Evolutionary conservation across 2,329 filamentous ascomycete species (phyloP).

Genomic region (Trichoderma cornu-damae): DNA sequence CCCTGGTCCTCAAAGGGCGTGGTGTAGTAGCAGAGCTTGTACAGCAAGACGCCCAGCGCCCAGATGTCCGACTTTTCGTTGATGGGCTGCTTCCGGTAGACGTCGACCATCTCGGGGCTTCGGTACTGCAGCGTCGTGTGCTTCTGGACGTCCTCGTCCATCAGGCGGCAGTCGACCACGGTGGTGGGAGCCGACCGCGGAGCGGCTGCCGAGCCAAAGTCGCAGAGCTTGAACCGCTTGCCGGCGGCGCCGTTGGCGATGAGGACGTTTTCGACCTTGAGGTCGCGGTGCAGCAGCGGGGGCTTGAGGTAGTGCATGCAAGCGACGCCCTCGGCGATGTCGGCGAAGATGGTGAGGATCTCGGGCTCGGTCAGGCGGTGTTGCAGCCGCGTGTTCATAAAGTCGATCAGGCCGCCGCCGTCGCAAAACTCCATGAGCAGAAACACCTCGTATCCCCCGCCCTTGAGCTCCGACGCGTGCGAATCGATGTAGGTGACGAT

Average conservation of each 20-base stretch:
- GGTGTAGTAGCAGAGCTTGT: conserved; percentile 99
- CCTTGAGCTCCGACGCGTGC: conserved; percentile 88
- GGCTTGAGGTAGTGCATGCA: conserved; percentile 99
- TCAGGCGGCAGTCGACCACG: conserved; percentile 79
- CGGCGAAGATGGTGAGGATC: conserved; percentile 93
- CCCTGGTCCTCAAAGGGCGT: conserved; percentile 98
- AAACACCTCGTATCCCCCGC: conserved; percentile 95
- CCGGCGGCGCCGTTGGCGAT: conserved; percentile 66
- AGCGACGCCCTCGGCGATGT: conserved; percentile 91
- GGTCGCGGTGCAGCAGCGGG: conserved; percentile 81
- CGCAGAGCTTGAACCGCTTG: conserved; percentile 88
- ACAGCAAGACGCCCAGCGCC: conserved; percentile 89
- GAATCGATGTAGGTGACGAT: conserved; percentile 99
- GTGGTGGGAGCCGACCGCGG: conserved; percentile 81
- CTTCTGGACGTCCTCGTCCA: conserved; percentile 95
- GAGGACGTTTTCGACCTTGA: conserved; percentile 97
- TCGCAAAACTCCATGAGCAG: conserved; percentile 96
- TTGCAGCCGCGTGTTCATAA: conserved; percentile 98
- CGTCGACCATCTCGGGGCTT: conserved; percentile 98
- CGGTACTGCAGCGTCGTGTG: conserved; percentile 97
- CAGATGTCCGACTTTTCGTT: conserved; percentile 99
- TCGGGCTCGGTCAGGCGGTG: conserved; percentile 96
- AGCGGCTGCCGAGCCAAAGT: conserved; percentile 88
- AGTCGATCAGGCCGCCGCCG: conserved; percentile 94
- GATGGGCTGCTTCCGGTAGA: conserved; percentile 92